These are phyloP conservation scores for Dunaliella salina DNA, from an alignment of 163 green algal species.

Conservation along the genomic window DNA sequence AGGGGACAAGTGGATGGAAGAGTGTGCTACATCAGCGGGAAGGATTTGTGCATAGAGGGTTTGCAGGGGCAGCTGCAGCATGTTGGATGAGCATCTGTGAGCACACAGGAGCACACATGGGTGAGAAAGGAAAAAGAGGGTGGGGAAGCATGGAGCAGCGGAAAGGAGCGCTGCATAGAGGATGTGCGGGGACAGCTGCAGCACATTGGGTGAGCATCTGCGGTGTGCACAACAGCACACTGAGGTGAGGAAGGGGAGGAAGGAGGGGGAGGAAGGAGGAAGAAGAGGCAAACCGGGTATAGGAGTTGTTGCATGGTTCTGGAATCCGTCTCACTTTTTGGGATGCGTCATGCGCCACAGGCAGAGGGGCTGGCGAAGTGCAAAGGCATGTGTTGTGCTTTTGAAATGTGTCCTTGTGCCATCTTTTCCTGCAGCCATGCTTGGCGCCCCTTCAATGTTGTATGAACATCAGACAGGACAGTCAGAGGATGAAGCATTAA, in stretches of 20 bases:
- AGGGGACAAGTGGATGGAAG: slow-evolving; percentile 2
- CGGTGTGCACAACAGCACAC: slow-evolving; percentile 86
- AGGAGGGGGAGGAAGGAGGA: slow-evolving; percentile 1
- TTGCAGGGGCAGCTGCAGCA: slow-evolving; percentile 72
- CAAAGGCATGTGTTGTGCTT: too few species aligned
- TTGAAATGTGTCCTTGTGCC: too few species aligned
- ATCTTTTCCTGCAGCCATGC: too few species aligned
- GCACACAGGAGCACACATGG: slow-evolving; percentile 78
- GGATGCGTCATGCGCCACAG: too few species aligned
- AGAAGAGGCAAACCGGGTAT: too few species aligned
- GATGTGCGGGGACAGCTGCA: slow-evolving; percentile 75
- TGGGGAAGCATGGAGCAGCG: background rate
- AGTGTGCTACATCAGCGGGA: too few species aligned
- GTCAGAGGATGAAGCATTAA: too few species aligned
- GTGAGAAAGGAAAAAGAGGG: slow-evolving; percentile 15
- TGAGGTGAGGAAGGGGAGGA: slow-evolving; percentile 33
- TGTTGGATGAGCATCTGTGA: slow-evolving; percentile 82
- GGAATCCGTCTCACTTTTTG: too few species aligned
- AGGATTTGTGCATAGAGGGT: slow-evolving; percentile 45
- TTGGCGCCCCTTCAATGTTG: too few species aligned
- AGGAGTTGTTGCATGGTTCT: slow-evolving; percentile 72
- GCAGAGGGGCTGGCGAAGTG: background rate
- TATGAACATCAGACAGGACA: too few species aligned
- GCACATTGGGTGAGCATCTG: slow-evolving; percentile 77
- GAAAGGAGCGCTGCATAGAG: too few species aligned